Base-by-base conservation (phyloP, 169 alveolate species). In the Plasmodium billcollinsi region DNA sequence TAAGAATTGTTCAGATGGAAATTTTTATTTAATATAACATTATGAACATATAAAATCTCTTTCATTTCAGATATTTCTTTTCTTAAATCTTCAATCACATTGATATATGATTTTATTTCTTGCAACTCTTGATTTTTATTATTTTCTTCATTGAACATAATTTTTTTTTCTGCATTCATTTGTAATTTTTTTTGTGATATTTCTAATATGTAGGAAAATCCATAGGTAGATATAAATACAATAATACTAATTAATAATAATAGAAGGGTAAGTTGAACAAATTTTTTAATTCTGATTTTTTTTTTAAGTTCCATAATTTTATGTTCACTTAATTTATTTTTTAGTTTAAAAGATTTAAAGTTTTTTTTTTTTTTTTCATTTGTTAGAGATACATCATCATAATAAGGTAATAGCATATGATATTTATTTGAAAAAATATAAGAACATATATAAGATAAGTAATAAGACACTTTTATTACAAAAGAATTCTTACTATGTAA, bases 11-110 rank as follows among this genome's bases (percentile, higher is more conserved):
- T 66, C 18, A 83, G 62, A 50, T 67, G 33, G 43, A 83, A 83
- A 69, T 83, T 50, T 67, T 70, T 66, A 49, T 69, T 66, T 70
- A 83, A 52, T 15, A 52, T 45, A 3, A 83, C 43, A 69, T 83
- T 83, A 43, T 83, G 91, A 29, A 62, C 49, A 61, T 83, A 83
- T 7, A 83, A 24, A 2, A 83, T 65, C 70, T 83, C 91, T 45
- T 83, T 83, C 73, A 83, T 83, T 39, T 83, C 91, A 54, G 26
- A 24, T 24, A 83, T 67, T 69, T 83, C 91, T 24, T 83, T 54
- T 69, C 83, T 58, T 71, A 83, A 83, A 18, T 83, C 85, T 56
- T 83, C 91, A 43, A 83, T 67, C 18, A 59, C 91, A n/a, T 29
- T 69, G 24, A 83, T 83, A 62, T 83, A 83, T 11, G 80, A 69